Conservation (phyloP, 2,329 filamentous ascomycete species). For the Zalaria sp. region DNA sequence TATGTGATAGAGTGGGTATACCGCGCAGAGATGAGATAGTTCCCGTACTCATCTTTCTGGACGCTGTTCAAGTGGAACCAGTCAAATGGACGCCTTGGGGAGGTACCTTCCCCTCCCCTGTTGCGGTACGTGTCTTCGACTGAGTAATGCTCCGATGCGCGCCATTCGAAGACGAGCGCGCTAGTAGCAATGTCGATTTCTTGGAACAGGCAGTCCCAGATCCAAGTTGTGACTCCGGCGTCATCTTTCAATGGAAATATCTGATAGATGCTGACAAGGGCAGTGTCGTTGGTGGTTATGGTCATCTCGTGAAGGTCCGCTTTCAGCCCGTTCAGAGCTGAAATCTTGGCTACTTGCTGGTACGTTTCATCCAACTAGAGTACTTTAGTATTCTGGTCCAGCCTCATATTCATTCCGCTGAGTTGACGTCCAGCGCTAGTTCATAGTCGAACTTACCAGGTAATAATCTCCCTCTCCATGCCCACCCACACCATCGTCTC, state of each 20-base stretch:
- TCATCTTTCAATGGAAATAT: conserved; percentile 1
- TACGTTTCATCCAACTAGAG: conserved; percentile 19
- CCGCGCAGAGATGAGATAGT: conserved; percentile 39
- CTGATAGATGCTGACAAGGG: conserved; percentile 4
- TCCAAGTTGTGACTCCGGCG: conserved; percentile 2
- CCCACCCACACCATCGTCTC: conserved; percentile 30
- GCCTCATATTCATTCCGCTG: too few species aligned
- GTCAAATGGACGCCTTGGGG: conserved; percentile 15
- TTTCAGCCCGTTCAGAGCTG: conserved; percentile 21
- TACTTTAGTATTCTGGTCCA: conserved; percentile 1
- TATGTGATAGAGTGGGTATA: conserved; percentile 32
- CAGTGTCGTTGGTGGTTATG: conserved; percentile 21
- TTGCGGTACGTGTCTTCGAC: conserved; percentile 6
- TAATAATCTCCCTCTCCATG: conserved; percentile 33
- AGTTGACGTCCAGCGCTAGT: not conserved
- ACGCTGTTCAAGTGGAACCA: conserved; percentile 42
- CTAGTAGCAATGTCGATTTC: conserved; percentile 29
- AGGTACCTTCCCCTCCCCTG: not conserved
- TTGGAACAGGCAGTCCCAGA: conserved; percentile 27
- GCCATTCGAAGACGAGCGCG: conserved; percentile 29
- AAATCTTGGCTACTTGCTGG: conserved; percentile 22
- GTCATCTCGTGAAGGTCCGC: conserved; percentile 30
- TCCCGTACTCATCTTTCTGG: conserved; percentile 33
- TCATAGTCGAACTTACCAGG: conserved; percentile 23
- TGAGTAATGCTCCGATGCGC: conserved; percentile 25